Base-by-base conservation (phyloP, 768 basidiomycete species). In the Macrolepiota albuminosa region DNA sequence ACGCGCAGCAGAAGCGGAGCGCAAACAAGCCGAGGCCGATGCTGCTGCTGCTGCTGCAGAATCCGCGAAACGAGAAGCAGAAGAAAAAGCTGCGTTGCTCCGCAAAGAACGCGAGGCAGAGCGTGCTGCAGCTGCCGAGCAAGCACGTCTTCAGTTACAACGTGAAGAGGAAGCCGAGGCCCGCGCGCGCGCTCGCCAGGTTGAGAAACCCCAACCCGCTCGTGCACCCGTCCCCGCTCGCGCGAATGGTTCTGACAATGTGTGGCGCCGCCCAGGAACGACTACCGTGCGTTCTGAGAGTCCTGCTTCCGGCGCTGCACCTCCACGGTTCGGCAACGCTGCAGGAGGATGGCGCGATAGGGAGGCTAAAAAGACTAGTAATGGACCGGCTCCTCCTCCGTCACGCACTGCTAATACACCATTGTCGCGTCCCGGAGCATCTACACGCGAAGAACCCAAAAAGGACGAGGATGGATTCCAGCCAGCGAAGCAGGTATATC, bases 381-480 rank as follows among this genome's bases (percentile, higher is more conserved):
- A 43, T 33, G 57, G 58, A 24, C 52, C 58, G 18, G 58, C 60
- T 14, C 56, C 59, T 16, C 60, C 63, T 14, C 62, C 72, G 6
- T 57, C 66, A 10, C 62, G 64, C 46, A 64, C 62, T 29, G 63
- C 62, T 34, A 63, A 63, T n/a, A 64, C 67, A 6, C 61, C 68
- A 24, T 66, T 75, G 31, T 70, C 75, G 16, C 65, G 76, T 9
- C 63, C 75, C 37, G 67, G 71, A 16, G 73, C 81, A 11, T 76
- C 81, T 46, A 75, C 68, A 18, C 74, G 72, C 63, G 78, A 81
- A 56, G 81, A 82, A 54, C 53, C 69, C 6, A 75, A 74, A 64
- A 81, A 77, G 66, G 86, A 88, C 45, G 77, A 84, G 4, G 89
- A 91, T 66, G 89, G 90, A 4, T 91, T 91, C 79, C 84, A 86